Evolutionary conservation across 179 eudicot genomes (phyloP), one percentile per base, ranked within the genome.

Genomic region (Sideroxylon spinosum): DNA sequence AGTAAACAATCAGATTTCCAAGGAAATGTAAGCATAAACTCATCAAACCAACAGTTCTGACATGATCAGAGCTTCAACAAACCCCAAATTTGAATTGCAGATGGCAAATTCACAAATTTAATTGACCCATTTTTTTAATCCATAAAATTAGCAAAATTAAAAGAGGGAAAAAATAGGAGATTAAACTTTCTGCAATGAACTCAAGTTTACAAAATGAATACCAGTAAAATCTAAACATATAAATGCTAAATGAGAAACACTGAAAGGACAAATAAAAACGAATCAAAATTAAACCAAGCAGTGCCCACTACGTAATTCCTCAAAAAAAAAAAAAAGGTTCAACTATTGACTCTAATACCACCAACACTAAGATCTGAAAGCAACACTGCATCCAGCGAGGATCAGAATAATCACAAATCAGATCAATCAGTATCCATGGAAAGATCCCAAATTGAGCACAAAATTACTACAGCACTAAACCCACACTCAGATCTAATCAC

Each of bases 171-270:
- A 19, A 17, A 29, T 22, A 52, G 1, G 44, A 52, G 13, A 26
- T 2, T 52, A 71, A 52, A 17, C 22, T 53, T 26, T 29, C 20
- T 19, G 37, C 67, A 46, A 56, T 19, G 3, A 74, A 55, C 68
- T 56, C 78, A 46, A 29, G 57, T 23, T 68, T 26, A 48, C 11
- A 25, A 10, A 14, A 53, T 25, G 13, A 12, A 19, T 7, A 64
- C 29, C 63, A 59, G 22, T 57, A 26, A 67, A 68, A 67, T 74
- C 82, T 23, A 53, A 25, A 56, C 26, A 76, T 25, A 25, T n/a
- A 14, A 63, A 64, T 64, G 71, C 60, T n/a, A 50, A 23, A 12
- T 20, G 46, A 23, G 56, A 14, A 14, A 9, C 4, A 19, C 19
- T 65, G 22, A 57, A 22, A 67, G 7, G 3, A 50, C 50, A 75